phyloP scores from a whole-genome alignment of 805 yeast species.

The Pichia eremophila region DNA sequence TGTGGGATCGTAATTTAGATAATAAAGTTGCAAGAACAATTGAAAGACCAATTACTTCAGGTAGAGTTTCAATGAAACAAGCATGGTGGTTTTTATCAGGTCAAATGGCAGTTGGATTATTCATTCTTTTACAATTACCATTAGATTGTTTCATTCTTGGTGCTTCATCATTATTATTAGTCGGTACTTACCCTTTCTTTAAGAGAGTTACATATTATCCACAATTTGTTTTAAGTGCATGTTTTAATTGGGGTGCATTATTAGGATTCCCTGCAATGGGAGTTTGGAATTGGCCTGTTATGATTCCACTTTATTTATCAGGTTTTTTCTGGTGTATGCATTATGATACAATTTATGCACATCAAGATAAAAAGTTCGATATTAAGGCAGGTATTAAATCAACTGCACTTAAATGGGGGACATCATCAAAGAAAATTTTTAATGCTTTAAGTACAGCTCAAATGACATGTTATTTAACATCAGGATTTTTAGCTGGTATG shows the following conservation, averaged over 20 bases:
- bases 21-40: slow-evolving; percentile 78
- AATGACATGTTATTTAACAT: slow-evolving; percentile 47
- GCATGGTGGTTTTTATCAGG: slow-evolving; percentile 65
- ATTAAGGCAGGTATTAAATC: slow-evolving; percentile 86
- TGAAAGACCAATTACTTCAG: slow-evolving; percentile 89
- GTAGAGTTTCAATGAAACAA: slow-evolving; percentile 59
- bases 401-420: slow-evolving; percentile 94
- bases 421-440: slow-evolving; percentile 60
- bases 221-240: slow-evolving; percentile 68
- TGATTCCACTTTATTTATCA: slow-evolving; percentile 67
- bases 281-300: slow-evolving; percentile 64
- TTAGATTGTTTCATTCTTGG: slow-evolving; percentile 75
- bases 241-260: slow-evolving; percentile 92
- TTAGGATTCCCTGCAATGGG: slow-evolving; percentile 96
- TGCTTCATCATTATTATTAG: slow-evolving; percentile 68
- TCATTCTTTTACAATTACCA: slow-evolving; percentile 65
- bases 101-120: slow-evolving; percentile 67
- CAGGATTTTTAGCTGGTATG: slow-evolving; percentile 70
- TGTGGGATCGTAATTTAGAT: slow-evolving; percentile 77
- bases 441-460: slow-evolving; percentile 60
- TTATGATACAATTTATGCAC: slow-evolving; percentile 95
- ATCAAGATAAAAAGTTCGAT: slow-evolving; percentile 89
- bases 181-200: slow-evolving; percentile 84
- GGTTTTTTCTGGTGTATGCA: slow-evolving; percentile 89
- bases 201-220: slow-evolving; percentile 95